Evolutionary conservation across 495 filamentous ascomycete genomes (phyloP), one percentile per base, ranked within the genome.

Genomic region (Cryomyces antarcticus): DNA sequence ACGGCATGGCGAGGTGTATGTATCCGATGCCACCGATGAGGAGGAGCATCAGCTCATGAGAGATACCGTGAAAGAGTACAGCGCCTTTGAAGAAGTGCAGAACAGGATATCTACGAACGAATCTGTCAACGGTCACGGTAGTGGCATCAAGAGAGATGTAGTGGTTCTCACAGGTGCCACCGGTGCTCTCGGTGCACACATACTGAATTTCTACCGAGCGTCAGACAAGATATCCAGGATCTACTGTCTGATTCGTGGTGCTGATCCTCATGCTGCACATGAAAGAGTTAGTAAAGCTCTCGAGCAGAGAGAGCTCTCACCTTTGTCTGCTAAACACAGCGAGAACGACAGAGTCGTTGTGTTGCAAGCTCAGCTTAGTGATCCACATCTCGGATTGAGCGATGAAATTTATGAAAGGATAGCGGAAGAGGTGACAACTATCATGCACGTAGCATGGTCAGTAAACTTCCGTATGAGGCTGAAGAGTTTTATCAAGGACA

Each of bases 401-500:
- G 28, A 47, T 0, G 38, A 50, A 0, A 51, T 45, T 10, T 68
- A 70, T 46, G 45, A 54, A 2, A 41, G 52, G 0, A 50, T 80
- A 1, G 56, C 52, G 3, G 50, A 50, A 4, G 56, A 59, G 41
- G 57, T 61, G 0, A 73, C 69, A 4, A 48, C 61, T 0, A 58
- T 78, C 28, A 67, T 78, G 40, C 78, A 81, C 54, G 65, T 69
- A n/a, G 78, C 75, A 31, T 82, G 78, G 78, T 68, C 72, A 5
- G 78, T 81, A 28, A 80, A 81, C 54, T 82, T 81, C 64, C 77
- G 71, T 46, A 60, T 73, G 49, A 60, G 64, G 5, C 60, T 80
- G 5, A 52, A 57, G n/a, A 72, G 66, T 46, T 79, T 81, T 51
- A 67, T 62, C 12, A 53, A 54, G 24, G 65, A 71, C 33, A 72